A percentile compares a stretch with the other conserved stretches of the same genome.
Evolutionary conservation across 139 green algal species (phyloP).

Genomic region (Chlorella sp.): DNA sequence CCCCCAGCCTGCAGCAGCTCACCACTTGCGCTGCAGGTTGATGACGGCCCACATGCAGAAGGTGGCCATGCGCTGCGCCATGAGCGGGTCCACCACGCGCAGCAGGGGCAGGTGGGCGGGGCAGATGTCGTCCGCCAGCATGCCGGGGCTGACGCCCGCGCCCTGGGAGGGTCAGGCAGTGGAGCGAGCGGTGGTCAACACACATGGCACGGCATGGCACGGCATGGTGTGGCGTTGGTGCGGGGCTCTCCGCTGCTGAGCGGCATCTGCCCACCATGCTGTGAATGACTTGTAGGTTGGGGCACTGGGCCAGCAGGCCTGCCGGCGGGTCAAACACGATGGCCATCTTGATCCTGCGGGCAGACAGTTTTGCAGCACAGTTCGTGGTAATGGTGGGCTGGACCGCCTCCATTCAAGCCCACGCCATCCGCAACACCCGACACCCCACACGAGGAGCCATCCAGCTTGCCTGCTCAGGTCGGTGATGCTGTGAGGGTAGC

Average conservation of each 20-base stretch:
- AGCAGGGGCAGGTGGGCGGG: slow-evolving; percentile 47
- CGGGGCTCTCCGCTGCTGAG: no score
- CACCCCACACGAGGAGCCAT: neutral
- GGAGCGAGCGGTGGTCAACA: no score
- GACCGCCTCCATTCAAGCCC: no score
- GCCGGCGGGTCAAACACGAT: slow-evolving; percentile 13
- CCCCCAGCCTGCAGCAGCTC: neutral
- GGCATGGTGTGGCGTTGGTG: neutral
- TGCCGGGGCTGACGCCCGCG: slow-evolving; percentile 54
- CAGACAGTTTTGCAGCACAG: no score
- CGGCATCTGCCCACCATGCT: slow-evolving; percentile 40
- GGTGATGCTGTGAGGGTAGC: neutral
- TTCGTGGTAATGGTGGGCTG: no score
- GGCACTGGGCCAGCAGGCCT: slow-evolving; percentile 17
- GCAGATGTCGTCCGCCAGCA: slow-evolving; percentile 44
- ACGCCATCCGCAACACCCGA: no score
- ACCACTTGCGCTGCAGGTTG: slow-evolving; percentile 47
- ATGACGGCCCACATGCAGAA: slow-evolving; percentile 67
- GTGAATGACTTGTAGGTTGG: slow-evolving; percentile 51
- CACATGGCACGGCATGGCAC: neutral
- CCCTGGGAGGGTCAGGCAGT: slow-evolving; percentile 7
- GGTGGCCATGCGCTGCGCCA: slow-evolving; percentile 69
- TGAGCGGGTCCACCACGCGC: slow-evolving; percentile 63
- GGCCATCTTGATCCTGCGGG: slow-evolving; percentile 18
- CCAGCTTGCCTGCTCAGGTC: neutral